Conservation (phyloP, 345 rosid genomes). For the Mangifera indica region DNA sequence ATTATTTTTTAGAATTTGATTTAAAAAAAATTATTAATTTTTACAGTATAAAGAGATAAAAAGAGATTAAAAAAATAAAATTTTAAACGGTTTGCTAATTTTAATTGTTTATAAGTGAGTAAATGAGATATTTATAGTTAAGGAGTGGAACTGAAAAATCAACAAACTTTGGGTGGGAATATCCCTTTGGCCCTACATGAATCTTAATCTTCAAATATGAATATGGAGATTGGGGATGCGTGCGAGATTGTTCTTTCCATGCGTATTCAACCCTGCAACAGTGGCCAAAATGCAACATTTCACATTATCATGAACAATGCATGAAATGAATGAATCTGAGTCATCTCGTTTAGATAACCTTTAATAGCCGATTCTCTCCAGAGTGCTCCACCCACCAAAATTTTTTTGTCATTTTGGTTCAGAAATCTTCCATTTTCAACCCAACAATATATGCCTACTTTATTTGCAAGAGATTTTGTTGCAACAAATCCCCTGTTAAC, state of each 20-base stretch:
- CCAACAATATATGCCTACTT: neutral
- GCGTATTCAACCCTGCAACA: slow-evolving; percentile 32
- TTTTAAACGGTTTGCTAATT: too few species aligned
- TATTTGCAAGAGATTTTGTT: slow-evolving; percentile 5
- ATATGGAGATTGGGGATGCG: slow-evolving; percentile 9
- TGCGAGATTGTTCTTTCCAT: slow-evolving; percentile 21
- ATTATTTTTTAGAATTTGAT: too few species aligned
- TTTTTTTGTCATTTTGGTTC: neutral
- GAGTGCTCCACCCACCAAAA: neutral
- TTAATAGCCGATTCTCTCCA: neutral
- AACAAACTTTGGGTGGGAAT: too few species aligned
- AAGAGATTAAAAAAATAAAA: too few species aligned
- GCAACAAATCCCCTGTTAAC: neutral
- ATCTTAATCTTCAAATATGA: neutral
- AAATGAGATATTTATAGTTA: too few species aligned
- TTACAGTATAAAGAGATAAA: too few species aligned
- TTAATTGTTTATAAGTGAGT: too few species aligned
- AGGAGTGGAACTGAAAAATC: too few species aligned
- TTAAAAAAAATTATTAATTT: too few species aligned
- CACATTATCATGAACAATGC: slow-evolving; percentile 23
- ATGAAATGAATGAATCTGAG: neutral
- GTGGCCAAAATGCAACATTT: neutral
- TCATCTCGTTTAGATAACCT: neutral
- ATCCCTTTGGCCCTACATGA: too few species aligned
- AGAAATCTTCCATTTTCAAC: neutral